phyloP scores from a whole-genome alignment of 495 filamentous ascomycete species.

The Penicillium tannophilum region DNA sequence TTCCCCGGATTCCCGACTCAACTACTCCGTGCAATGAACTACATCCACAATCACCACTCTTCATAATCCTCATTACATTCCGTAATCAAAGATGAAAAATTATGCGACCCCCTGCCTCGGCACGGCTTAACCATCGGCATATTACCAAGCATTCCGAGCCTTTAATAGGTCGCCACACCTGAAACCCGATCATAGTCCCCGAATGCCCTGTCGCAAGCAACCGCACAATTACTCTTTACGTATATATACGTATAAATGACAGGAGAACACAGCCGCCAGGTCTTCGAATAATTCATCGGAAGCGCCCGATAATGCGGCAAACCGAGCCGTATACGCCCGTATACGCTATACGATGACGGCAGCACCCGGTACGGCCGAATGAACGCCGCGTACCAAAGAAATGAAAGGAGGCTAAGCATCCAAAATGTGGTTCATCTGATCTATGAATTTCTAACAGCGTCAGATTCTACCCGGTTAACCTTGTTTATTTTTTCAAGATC shows the following conservation, averaged over 20 bases:
- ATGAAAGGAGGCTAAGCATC: slow-evolving; percentile 10
- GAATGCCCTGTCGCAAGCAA: too few relatives aligned
- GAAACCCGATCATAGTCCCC: too few relatives aligned
- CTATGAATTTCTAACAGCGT: neutral
- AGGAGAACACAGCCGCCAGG: too few relatives aligned
- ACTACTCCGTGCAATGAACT: neutral
- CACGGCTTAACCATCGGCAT: too few relatives aligned
- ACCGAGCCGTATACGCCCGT: slow-evolving; percentile 8
- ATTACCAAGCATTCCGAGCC: too few relatives aligned
- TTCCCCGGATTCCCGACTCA: neutral
- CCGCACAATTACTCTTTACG: too few relatives aligned
- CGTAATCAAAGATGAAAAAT: too few relatives aligned
- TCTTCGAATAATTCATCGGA: neutral
- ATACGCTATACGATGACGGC: neutral
- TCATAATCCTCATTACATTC: too few relatives aligned
- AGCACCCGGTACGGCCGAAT: slow-evolving; percentile 8
- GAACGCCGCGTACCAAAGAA: neutral
- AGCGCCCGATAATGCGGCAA: slow-evolving; percentile 15
- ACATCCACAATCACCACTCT: too few relatives aligned
- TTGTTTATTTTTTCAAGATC: neutral
- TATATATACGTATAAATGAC: too few relatives aligned
- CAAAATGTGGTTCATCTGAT: neutral
- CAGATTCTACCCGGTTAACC: neutral
- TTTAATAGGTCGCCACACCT: too few relatives aligned
- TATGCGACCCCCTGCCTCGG: too few relatives aligned